Evolutionary conservation across 768 basidiomycete genomes (phyloP).

Genomic region (Russula brevipes): DNA sequence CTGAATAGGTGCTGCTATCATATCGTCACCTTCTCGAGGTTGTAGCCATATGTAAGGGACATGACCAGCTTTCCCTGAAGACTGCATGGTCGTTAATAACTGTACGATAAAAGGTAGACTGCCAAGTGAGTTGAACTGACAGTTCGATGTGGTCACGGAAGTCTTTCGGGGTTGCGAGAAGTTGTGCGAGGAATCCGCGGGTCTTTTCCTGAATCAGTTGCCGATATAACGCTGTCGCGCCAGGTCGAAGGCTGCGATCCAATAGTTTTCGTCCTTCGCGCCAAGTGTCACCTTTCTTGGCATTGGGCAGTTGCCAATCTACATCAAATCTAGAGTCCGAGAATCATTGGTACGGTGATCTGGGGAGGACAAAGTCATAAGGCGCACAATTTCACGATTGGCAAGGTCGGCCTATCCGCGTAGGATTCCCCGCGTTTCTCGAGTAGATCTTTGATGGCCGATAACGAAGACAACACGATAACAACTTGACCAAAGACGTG

Average conservation of each 20-base stretch:
- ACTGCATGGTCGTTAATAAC: background rate
- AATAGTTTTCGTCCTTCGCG: background rate
- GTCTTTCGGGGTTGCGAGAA: background rate
- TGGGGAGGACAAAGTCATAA: background rate
- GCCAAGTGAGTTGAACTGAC: background rate
- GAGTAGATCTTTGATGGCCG: slow-evolving; percentile 7
- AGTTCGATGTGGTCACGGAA: background rate
- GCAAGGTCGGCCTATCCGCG: slow-evolving; percentile 5
- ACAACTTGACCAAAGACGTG: slow-evolving; percentile 6
- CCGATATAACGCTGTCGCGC: background rate
- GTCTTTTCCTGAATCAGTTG: slow-evolving; percentile 5
- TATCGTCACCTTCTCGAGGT: background rate
- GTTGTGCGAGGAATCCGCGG: background rate
- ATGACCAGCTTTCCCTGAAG: slow-evolving; percentile 10
- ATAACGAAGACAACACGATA: background rate
- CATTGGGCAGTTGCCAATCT: background rate
- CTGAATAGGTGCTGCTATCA: background rate
- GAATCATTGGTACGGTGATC: background rate
- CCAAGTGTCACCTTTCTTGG: background rate
- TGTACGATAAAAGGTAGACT: too few relatives aligned
- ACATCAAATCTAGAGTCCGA: background rate
- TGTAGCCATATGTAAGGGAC: slow-evolving; percentile 14
- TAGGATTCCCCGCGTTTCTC: slow-evolving; percentile 12
- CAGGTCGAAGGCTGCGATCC: slow-evolving; percentile 8
- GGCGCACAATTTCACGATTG: slow-evolving; percentile 3